Evolutionary conservation across 2,329 filamentous ascomycete species (phyloP).

Genomic region (Bimuria novae-zelandiae): DNA sequence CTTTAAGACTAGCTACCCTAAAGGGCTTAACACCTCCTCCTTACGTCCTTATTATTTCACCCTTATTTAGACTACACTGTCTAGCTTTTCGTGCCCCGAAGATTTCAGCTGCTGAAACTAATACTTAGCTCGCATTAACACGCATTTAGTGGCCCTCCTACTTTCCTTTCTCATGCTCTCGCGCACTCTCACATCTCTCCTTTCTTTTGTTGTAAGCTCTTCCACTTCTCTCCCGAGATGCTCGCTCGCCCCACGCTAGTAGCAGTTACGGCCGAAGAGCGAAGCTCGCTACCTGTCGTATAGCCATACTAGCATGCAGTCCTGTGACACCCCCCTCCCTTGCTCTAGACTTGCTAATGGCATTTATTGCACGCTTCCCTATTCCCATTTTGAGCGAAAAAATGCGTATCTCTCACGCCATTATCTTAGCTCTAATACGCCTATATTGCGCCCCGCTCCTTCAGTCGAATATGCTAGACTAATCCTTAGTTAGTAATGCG

Average conservation of each 20-base stretch:
- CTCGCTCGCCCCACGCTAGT: no score
- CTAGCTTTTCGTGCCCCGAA: neutral
- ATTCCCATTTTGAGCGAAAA: neutral
- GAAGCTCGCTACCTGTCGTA: no score
- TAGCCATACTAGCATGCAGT: no score
- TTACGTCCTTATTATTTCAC: neutral
- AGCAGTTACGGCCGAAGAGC: no score
- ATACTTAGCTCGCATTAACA: neutral
- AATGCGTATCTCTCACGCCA: neutral
- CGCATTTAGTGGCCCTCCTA: neutral
- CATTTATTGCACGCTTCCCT: neutral
- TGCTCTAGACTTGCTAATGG: no score
- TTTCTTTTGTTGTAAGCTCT: no score
- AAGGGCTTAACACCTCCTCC: neutral
- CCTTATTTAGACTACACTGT: neutral
- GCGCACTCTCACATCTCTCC: no score
- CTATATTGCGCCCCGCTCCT: neutral
- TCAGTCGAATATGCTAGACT: neutral
- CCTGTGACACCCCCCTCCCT: no score
- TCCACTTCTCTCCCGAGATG: no score
- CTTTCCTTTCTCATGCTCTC: neutral
- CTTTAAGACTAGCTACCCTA: no score
- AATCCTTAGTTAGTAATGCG: neutral
- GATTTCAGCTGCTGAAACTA: neutral
- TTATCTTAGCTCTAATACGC: neutral